Evolutionary conservation across 768 basidiomycete species (phyloP), one percentile per base, ranked within the genome.

Genomic region (Paxillus ammoniavirescens): DNA sequence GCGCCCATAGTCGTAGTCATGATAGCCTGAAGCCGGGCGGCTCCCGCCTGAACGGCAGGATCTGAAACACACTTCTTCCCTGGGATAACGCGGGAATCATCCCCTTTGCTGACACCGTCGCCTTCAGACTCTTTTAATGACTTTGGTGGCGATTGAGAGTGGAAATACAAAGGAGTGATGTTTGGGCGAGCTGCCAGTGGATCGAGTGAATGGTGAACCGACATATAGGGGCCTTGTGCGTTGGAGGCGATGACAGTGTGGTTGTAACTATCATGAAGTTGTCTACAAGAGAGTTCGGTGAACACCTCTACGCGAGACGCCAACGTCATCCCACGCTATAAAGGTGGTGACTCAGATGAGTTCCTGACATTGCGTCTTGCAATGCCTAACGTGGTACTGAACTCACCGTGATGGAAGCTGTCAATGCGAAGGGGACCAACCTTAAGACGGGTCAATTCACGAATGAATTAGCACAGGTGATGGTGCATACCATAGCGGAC

Each of bases 271-370:
- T 72, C 70, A 57, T 80, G 77, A 31, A 87, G 59, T 4, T 76
- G 75, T 46, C 82, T 77, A 68, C 90, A 91, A 4, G 90, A 83
- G 48, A 92, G 81, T 47, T 85, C 82, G 42, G 83, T 89, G 74
- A 84, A 91, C 28, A 92, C 86, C 67, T 89, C 84, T 43, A 92
- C 86, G 52, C 89, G 82, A 10, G 89, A 84, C 36, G 88, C 84
- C 67, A 88, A 75, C 1, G 89, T 91, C 72, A 91, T 83, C 33
- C 89, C 89, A 23, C 89, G 86, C 90, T 91, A 57, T 7, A 47
- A 41, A 30, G 15, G 36, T 26, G 57, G 21, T 58, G 56, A 57
- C 49, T 54, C 40, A 47, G 53, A 21, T 21, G n/a, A 43, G 23
- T 38, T 56, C 52, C 23, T 51, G 36, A 13, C 13, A 10, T 26